Percentiles rank a stretch among this genome's conserved stretches.
Conservation (phyloP, 2,329 filamentous ascomycete species). For the Ascochyta pisi region DNA sequence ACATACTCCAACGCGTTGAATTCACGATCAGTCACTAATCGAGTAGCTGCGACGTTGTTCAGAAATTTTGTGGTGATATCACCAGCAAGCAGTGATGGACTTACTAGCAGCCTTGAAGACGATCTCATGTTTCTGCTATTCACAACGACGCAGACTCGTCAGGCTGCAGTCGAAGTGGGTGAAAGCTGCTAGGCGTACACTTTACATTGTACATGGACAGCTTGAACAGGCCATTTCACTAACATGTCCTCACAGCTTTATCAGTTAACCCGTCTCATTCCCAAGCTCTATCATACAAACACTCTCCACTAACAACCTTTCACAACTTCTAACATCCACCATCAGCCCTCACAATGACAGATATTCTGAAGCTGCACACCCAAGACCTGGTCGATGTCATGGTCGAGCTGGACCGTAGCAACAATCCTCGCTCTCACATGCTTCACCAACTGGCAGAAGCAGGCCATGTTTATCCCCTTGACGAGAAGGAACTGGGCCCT, state of each 20-base stretch:
- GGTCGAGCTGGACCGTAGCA: slow-evolving; percentile 11
- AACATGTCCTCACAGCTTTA: neutral
- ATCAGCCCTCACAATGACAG: neutral
- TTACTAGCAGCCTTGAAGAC: too few relatives aligned
- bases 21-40: too few relatives aligned
- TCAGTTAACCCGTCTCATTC: neutral
- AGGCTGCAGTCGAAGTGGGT: neutral
- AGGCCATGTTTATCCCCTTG: slow-evolving; percentile 8
- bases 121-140: too few relatives aligned
- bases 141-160: neutral
- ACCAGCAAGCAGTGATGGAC: too few relatives aligned
- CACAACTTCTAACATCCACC: too few relatives aligned
- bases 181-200: neutral
- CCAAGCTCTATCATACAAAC: neutral
- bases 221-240: neutral
- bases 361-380: slow-evolving; percentile 8
- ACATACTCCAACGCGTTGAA: too few relatives aligned
- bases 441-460: slow-evolving; percentile 1
- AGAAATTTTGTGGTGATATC: too few relatives aligned
- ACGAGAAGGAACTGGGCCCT: slow-evolving; percentile 9
- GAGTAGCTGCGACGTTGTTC: too few relatives aligned
- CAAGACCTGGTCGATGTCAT: slow-evolving; percentile 21
- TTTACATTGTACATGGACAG: neutral
- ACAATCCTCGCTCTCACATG: slow-evolving; percentile 1
- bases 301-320: neutral